phyloP scores from a whole-genome alignment of 1,284 basidiomycete species.

The Neolentinus lepideus region DNA sequence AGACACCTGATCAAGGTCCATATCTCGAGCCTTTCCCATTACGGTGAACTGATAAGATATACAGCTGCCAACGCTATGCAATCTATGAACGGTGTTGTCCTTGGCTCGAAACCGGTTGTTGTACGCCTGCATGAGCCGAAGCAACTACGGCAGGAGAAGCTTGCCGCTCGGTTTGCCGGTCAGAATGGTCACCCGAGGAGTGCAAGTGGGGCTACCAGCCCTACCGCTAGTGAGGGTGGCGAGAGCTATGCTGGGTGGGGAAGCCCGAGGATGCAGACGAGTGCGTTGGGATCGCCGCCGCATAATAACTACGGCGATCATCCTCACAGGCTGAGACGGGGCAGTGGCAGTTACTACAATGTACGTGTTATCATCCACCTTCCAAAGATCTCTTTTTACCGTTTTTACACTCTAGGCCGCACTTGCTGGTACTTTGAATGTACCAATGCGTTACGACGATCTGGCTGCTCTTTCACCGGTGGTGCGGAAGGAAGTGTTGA shows the following conservation, averaged over 20 bases:
- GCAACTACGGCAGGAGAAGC: conserved; percentile 80
- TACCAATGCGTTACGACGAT: conserved; percentile 78
- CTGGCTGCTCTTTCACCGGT: conserved; percentile 74
- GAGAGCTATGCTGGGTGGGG: conserved; percentile 66
- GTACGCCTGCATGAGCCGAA: conserved; percentile 89
- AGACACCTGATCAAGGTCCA: conserved; percentile 77
- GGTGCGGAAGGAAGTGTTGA: conserved; percentile 76
- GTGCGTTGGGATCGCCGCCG: conserved; percentile 47
- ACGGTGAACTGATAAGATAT: neutral
- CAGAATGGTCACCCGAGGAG: conserved; percentile 71
- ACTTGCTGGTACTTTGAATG: conserved; percentile 64
- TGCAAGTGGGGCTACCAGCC: conserved; percentile 74
- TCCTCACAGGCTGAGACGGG: conserved; percentile 59
- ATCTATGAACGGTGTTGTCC: conserved; percentile 68
- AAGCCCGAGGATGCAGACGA: conserved; percentile 56
- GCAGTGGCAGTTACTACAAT: conserved; percentile 79
- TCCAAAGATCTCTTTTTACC: neutral
- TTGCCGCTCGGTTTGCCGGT: conserved; percentile 69
- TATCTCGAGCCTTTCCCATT: conserved; percentile 4
- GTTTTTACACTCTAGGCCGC: conserved; percentile 47
- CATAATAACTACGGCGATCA: conserved; percentile 39
- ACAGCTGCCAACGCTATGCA: conserved; percentile 66
- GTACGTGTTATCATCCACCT: conserved; percentile 28
- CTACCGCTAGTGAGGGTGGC: conserved; percentile 71
- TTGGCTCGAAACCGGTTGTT: conserved; percentile 74